These are phyloP conservation scores for Cucumis variabilis DNA, from an alignment of 331 rosid species.

Conservation along the genomic window DNA sequence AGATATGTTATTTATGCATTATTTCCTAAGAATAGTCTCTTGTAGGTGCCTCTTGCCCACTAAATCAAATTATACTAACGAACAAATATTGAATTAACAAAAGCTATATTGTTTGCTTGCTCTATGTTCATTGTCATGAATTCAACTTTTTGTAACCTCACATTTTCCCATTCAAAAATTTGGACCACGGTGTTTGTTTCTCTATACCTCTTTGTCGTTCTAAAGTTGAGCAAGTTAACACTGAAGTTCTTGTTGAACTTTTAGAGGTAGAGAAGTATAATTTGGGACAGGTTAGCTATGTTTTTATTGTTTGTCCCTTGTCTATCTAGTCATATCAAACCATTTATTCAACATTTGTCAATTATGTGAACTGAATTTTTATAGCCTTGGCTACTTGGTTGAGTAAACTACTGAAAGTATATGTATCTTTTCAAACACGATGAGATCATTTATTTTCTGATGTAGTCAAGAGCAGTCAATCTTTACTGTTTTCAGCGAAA, in stretches of 20 bases:
- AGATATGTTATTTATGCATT: constrained; percentile 9
- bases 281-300: constrained; percentile 79
- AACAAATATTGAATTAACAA: background rate
- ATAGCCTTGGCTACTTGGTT: background rate
- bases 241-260: constrained; percentile 89
- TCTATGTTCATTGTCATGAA: background rate
- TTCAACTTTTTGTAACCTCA: background rate
- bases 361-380: background rate
- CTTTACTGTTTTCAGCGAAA: constrained; percentile 81
- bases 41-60: background rate
- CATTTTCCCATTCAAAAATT: constrained; percentile 9
- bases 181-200: constrained; percentile 77
- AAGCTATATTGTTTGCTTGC: background rate
- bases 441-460: constrained; percentile 66
- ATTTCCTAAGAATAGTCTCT: background rate
- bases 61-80: background rate
- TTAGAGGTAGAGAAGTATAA: constrained; percentile 92
- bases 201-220: constrained; percentile 95
- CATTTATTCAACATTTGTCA: background rate
- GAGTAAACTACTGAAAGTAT: constrained; percentile 29
- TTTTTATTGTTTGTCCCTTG: constrained; percentile 27
- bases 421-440: constrained; percentile 62
- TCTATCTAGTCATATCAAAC: background rate
- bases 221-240: constrained; percentile 78
- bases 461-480: constrained; percentile 76